Evolutionary conservation across 129 eudicot genomes (phyloP).

Genomic region (Apium graveolens): DNA sequence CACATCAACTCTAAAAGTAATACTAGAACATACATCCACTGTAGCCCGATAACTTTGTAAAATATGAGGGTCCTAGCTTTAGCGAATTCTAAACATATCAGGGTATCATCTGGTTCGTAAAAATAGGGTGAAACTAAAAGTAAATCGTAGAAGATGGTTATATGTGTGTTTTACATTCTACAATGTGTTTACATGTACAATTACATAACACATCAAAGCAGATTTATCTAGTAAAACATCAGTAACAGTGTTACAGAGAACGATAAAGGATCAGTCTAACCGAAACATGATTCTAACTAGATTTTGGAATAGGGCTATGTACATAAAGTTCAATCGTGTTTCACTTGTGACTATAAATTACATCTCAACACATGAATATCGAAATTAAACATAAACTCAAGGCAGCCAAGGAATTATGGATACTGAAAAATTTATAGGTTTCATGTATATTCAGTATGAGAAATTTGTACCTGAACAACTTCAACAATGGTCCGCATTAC

Average conservation of each 20-base stretch:
- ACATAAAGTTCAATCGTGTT: background rate
- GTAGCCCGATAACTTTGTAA: too few species aligned
- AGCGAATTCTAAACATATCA: too few species aligned
- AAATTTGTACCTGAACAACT: slow-evolving; percentile 65
- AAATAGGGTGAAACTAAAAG: too few species aligned
- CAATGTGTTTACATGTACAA: too few species aligned
- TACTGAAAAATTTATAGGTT: background rate
- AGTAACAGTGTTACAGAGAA: too few species aligned
- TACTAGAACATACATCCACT: background rate
- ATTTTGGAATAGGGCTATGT: background rate
- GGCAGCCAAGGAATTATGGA: background rate
- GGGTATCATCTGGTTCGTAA: too few species aligned
- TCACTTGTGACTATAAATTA: background rate
- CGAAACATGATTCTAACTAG: background rate
- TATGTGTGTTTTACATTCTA: too few species aligned
- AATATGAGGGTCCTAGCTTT: too few species aligned
- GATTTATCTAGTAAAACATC: too few species aligned
- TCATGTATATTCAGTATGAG: background rate
- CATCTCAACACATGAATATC: background rate
- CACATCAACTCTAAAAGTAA: background rate
- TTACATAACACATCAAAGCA: too few species aligned
- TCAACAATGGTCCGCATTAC: slow-evolving; percentile 65
- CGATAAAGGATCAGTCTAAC: background rate
- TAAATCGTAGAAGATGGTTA: too few species aligned
- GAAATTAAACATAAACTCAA: background rate